Base-by-base conservation (phyloP, 345 rosid genomes). In the Luvunga scandens region DNA sequence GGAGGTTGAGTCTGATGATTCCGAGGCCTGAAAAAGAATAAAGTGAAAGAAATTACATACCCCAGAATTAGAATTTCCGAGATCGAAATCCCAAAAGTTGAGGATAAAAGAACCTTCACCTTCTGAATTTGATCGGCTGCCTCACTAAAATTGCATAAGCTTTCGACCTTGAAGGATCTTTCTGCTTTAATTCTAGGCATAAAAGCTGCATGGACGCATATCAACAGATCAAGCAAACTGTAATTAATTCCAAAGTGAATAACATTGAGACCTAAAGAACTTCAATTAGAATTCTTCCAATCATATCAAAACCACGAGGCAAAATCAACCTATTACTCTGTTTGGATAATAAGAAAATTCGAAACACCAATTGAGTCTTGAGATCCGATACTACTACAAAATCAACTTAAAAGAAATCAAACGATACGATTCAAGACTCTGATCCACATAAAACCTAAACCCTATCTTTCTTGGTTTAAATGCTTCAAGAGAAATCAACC, bases 151-250 rank as follows among this genome's bases (percentile, higher is more conserved):
- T 90, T 92, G 81, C 98, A 97, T 66, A 94, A 77, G 28, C 87
- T 81, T 75, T 91, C 97, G 27, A 91, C 86, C 78, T 88, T 89
- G 31, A 89, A 82, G 7, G 94, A 89, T 86, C 98, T 90, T 21
- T 90, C 85, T 34, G 91, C 84, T 87, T 89, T 94, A 81, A 97
- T 91, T 83, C 88, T 90, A 63, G 90, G 84, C 92, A 93, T 94
- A 78, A 86, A 91, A 84, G 99, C 99, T 97, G 87, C 88, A 83
- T 13, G 59, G 59, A 70, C 27, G 36, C 25, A 59, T 60, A 61
- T 16, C 16, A 57, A 57, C 14, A 73, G 10, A 45, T 28, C 61
- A 63, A 75, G 13, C 34, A 25, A 27, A 38, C 22, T 36, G 66
- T 24, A 13, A 34, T 5, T 36, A 73, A n/a, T n/a, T 36, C 61